Evolutionary conservation across 2,329 filamentous ascomycete genomes (phyloP), one percentile per base, ranked within the genome.

Genomic region (Apiospora aurea): DNA sequence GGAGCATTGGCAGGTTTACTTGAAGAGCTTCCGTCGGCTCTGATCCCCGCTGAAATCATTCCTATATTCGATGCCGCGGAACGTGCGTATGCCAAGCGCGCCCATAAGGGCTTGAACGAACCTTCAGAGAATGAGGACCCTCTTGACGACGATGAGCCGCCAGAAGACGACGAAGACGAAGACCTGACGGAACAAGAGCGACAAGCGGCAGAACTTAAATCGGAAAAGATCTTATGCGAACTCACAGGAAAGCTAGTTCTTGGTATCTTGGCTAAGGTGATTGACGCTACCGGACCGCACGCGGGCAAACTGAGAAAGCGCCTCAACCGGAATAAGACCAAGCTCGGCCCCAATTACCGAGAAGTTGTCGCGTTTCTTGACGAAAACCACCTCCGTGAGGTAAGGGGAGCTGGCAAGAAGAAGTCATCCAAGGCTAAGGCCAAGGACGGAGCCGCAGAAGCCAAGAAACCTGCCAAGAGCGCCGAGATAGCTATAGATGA

Each of bases 191-290:
- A 87, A 70, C 86, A 88, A 77, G 85, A 93, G 78, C 87, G 89
- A 72, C 85, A 90, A 75, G 87, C 91, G 67, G 87, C 88, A 51
- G 89, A 91, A 71, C 87, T 98, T 46, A 87, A 95, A 72, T 91
- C 94, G 0, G 96, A 98, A 82, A 93, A 96, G 79, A 90, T 91
- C 26, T 88, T 98, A 0, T 98, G 96, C 81, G 93, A 96, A 77
- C 86, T 98, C 38, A 92, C 95, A 0, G 92, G 91, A 74, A 97
- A 96, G 80, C 89, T 97, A 61, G 93, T 98, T 49, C 88, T 97
- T 57, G 93, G 92, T 16, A 91, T 97, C 29, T 86, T 93, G 13
- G 94, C 91, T 26, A 91, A 90, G 70, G 90, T 95, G 53, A 85
- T 98, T 69, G 94, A 97, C 78, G 83, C 86, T 57, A 85, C 84